These are phyloP conservation scores for Dendrobium officinale DNA, from an alignment of 106 monocot species.

Conservation along the genomic window DNA sequence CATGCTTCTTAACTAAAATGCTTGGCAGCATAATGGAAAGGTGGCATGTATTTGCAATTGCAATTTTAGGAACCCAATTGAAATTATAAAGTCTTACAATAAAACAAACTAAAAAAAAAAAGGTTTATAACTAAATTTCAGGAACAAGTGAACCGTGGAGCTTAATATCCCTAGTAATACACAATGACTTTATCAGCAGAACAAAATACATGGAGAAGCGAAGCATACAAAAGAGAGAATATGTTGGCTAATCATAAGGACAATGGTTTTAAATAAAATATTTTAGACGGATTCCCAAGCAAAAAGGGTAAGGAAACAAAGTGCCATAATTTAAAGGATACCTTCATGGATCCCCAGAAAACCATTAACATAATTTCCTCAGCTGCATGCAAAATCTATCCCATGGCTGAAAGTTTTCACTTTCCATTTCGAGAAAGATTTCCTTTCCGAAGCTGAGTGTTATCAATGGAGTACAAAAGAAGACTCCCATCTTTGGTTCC, in stretches of 20 bases:
- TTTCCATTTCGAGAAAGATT: constrained; percentile 33
- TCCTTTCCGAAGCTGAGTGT: constrained; percentile 54
- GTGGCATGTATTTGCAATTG: background rate
- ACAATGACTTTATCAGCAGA: no score
- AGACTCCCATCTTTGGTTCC: constrained; percentile 90
- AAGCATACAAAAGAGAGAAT: background rate
- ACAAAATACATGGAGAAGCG: background rate
- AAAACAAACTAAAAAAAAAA: background rate
- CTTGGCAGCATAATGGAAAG: background rate
- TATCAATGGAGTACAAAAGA: constrained; percentile 90
- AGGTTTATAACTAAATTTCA: background rate
- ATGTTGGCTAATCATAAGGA: background rate
- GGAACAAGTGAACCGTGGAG: background rate
- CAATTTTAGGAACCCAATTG: constrained; percentile 1
- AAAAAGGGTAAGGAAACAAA: background rate
- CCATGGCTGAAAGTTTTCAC: constrained; percentile 24
- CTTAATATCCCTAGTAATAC: background rate
- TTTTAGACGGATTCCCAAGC: background rate
- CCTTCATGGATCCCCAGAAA: background rate
- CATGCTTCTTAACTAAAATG: background rate
- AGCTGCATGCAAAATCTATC: constrained; percentile 14
- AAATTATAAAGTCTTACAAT: background rate
- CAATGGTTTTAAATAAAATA: background rate
- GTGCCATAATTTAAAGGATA: background rate
- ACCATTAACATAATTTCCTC: constrained; percentile 4